Percentiles rank a stretch among this genome's conserved stretches.
Evolutionary conservation across 805 yeast species (phyloP).

Genomic region (Cyberlindnera veronae): DNA sequence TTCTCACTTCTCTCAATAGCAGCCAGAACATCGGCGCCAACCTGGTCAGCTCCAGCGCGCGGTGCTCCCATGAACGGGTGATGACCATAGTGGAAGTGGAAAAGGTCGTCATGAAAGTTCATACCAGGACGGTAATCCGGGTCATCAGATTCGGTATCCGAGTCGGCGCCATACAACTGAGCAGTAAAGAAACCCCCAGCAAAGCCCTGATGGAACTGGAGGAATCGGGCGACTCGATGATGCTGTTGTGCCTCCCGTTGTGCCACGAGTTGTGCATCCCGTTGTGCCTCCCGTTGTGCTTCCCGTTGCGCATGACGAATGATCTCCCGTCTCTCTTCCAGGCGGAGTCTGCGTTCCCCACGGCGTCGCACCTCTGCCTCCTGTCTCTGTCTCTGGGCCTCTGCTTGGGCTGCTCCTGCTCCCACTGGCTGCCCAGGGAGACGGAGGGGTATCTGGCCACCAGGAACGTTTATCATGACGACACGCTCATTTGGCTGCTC

Average conservation of each 20-base stretch:
- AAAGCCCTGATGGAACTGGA: background rate
- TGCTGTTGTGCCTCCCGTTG: background rate
- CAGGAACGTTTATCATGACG: too few species aligned
- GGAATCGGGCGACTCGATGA: background rate
- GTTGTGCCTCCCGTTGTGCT: too few species aligned
- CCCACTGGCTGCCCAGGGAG: too few species aligned
- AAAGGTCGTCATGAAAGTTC: background rate
- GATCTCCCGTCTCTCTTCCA: too few species aligned
- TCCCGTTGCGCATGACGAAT: too few species aligned
- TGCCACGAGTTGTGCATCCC: background rate
- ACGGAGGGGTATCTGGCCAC: too few species aligned
- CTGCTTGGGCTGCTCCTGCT: too few species aligned
- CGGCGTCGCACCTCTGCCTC: too few species aligned
- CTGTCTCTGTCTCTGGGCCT: too few species aligned
- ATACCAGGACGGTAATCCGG: background rate
- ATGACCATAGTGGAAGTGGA: background rate
- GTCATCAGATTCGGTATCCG: background rate
- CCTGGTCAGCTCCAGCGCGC: background rate
- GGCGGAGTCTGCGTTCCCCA: too few species aligned
- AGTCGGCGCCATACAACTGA: background rate
- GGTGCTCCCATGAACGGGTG: too few species aligned
- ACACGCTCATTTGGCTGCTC: too few species aligned
- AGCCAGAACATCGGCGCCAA: conserved; percentile 3
- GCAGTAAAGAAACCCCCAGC: background rate
- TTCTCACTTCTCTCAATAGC: conserved; percentile 20